Evolutionary conservation across 2,329 filamentous ascomycete species (phyloP).

Genomic region (Aspergillus proliferans): DNA sequence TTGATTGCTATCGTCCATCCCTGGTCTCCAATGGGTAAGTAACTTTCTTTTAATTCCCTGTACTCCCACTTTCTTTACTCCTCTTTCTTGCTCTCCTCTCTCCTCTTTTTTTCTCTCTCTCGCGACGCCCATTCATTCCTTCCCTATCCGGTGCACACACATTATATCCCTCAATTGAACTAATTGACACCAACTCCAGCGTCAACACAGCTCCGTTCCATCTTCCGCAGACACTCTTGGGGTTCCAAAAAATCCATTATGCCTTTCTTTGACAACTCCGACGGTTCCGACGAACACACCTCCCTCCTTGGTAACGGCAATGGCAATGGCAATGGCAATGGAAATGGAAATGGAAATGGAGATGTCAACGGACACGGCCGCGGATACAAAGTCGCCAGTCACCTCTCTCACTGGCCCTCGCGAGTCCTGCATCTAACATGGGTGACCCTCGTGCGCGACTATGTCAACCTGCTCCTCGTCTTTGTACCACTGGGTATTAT

Average conservation of each 20-base stretch:
- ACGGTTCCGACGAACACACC: constrained; percentile 24
- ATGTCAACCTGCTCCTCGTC: constrained; percentile 56
- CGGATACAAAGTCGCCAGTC: constrained; percentile 27
- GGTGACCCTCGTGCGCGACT: constrained; percentile 42
- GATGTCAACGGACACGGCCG: constrained; percentile 16
- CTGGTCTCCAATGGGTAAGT: no score
- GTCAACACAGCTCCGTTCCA: constrained; percentile 19
- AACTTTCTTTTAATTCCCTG: constrained; percentile 1
- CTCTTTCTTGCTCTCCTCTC: neutral
- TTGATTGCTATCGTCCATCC: no score
- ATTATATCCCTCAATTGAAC: neutral
- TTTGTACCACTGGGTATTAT: constrained; percentile 61
- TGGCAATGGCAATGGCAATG: no score
- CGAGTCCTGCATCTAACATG: constrained; percentile 36
- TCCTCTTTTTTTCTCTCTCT: neutral
- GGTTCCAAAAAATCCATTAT: constrained; percentile 21
- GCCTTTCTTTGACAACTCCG: constrained; percentile 26
- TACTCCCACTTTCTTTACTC: neutral
- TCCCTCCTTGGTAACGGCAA: neutral
- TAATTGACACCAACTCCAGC: neutral
- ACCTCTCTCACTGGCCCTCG: constrained; percentile 36
- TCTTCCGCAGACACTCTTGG: constrained; percentile 26
- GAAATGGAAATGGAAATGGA: constrained; percentile 2
- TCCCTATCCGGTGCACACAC: neutral
- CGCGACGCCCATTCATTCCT: neutral